A percentile compares a stretch with the other conserved stretches of the same genome.
These are phyloP conservation scores for Phytophthora podocarpi DNA, from an alignment of 352 stramenopile genomes.

Conservation along the genomic window DNA sequence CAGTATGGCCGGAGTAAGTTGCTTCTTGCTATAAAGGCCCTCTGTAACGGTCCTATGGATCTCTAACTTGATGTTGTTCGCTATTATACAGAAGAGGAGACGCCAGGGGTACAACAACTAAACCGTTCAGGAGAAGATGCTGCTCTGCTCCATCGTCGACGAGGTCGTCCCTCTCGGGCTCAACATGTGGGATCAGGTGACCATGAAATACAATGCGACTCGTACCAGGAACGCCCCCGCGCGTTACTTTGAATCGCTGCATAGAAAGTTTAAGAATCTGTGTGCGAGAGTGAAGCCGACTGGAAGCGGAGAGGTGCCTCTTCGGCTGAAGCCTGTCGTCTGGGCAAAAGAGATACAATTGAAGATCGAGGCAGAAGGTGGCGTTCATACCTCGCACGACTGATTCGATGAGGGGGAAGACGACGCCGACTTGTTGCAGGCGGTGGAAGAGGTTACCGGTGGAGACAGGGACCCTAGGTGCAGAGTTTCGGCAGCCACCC, in stretches of 20 bases:
- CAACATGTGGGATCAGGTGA: conserved; percentile 1
- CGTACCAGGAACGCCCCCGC: not conserved
- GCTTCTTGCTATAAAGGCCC: not conserved
- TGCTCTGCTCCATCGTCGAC: not conserved
- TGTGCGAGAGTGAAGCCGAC: not conserved
- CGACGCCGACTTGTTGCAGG: not conserved
- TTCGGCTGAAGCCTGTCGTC: not conserved
- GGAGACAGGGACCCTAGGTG: not conserved
- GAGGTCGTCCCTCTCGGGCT: not conserved
- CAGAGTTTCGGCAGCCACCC: no score
- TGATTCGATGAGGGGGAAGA: not conserved
- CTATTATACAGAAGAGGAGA: not conserved
- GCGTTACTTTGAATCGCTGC: not conserved
- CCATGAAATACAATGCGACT: not conserved
- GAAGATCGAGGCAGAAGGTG: not conserved
- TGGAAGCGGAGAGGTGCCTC: not conserved
- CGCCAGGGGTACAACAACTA: not conserved
- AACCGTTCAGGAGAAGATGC: not conserved
- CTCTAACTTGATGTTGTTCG: not conserved
- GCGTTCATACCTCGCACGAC: not conserved
- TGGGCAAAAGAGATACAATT: not conserved
- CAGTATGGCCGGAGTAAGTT: not conserved
- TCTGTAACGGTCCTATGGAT: no score
- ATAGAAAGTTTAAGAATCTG: not conserved
- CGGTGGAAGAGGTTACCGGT: not conserved